A percentile compares a stretch with the other conserved stretches of the same genome.
phyloP scores from a whole-genome alignment of 768 basidiomycete species.

The Xerocomellus amylosporus region DNA sequence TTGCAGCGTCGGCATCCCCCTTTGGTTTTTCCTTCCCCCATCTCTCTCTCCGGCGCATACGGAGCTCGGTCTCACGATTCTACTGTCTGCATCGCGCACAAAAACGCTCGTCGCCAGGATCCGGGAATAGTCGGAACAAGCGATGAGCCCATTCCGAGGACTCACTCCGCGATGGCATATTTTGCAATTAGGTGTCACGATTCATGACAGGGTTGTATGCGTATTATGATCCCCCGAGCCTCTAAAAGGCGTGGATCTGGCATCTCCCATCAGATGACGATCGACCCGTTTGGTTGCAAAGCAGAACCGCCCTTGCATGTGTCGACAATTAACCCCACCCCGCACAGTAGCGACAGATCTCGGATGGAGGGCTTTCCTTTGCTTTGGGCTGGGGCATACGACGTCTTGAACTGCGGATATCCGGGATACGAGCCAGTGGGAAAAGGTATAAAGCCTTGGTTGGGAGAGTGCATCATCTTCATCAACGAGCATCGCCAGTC shows the following conservation, averaged over 20 bases:
- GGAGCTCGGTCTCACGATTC: not conserved
- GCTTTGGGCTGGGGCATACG: not conserved
- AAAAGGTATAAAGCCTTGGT: too few species aligned
- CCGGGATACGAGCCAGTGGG: too few species aligned
- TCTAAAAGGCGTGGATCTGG: conserved; percentile 17
- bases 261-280: conserved; percentile 21
- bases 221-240: conserved; percentile 17
- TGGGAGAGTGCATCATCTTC: too few species aligned
- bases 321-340: not conserved
- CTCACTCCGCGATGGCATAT: conserved; percentile 24
- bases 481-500: too few species aligned
- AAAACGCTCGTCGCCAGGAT: conserved; percentile 5
- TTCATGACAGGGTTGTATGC: conserved; percentile 16
- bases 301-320: conserved; percentile 8
- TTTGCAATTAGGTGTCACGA: conserved; percentile 10
- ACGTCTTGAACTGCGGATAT: too few species aligned
- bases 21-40: not conserved
- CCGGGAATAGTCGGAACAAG: conserved; percentile 11
- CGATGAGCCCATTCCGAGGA: conserved; percentile 2
- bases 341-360: conserved; percentile 4
- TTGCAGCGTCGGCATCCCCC: conserved; percentile 6
- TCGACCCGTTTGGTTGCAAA: conserved; percentile 15
- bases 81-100: not conserved
- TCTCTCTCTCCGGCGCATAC: not conserved
- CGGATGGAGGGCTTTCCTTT: not conserved